Percentiles rank a stretch among this genome's conserved stretches.
Conservation (phyloP, 1,284 basidiomycete genomes). For the Mrakiaceae sp. region DNA sequence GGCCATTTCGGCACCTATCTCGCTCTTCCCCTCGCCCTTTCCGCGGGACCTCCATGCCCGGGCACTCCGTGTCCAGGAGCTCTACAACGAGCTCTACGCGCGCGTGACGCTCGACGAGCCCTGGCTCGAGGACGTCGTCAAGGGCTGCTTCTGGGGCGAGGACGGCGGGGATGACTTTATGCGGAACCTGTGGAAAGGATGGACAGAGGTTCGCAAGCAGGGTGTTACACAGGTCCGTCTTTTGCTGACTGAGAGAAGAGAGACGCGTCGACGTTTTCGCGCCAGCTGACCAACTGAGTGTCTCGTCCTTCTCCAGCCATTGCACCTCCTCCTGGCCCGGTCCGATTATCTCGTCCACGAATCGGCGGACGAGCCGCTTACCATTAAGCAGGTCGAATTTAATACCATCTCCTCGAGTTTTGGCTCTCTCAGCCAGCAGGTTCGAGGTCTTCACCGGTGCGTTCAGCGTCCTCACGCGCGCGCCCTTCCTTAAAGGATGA, state of each 20-base stretch:
- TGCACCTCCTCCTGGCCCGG: conserved; percentile 85
- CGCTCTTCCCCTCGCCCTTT: conserved; percentile 78
- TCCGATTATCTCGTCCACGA: conserved; percentile 90
- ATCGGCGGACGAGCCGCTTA: conserved; percentile 36
- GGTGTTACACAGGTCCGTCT: conserved; percentile 33
- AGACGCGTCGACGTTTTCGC: conserved; percentile 22
- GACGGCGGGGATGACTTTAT: conserved; percentile 83
- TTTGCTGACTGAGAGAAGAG: not conserved
- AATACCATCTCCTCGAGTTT: conserved; percentile 94
- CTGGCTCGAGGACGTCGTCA: conserved; percentile 76
- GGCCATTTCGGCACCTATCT: conserved; percentile 77
- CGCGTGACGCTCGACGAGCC: conserved; percentile 64
- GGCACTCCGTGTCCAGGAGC: conserved; percentile 56
- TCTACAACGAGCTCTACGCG: conserved; percentile 79
- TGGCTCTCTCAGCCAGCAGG: conserved; percentile 64
- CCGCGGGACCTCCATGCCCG: conserved; percentile 60
- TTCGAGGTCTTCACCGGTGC: conserved; percentile 66
- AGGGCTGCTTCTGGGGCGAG: conserved; percentile 68
- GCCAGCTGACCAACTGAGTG: conserved; percentile 5
- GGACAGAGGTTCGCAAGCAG: conserved; percentile 60
- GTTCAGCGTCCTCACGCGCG: conserved; percentile 17
- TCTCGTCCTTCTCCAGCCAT: conserved; percentile 42
- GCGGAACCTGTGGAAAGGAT: conserved; percentile 70
- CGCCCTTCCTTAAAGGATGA: not conserved
- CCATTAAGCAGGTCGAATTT: conserved; percentile 92